Evolutionary conservation across 2,329 filamentous ascomycete species (phyloP).

Genomic region (Venturia asperata): DNA sequence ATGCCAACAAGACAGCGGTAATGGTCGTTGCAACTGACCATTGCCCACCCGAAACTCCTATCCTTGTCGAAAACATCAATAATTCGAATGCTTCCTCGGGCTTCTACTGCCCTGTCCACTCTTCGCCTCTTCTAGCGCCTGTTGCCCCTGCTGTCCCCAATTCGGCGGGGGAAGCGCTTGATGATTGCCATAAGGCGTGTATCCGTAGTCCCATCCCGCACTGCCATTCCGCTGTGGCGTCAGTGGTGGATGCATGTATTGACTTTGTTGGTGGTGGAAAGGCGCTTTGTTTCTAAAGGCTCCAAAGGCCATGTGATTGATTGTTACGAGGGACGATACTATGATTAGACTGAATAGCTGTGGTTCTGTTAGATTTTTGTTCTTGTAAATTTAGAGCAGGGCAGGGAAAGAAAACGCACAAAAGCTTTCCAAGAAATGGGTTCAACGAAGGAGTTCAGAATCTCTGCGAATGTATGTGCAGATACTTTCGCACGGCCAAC

Average conservation of each 20-base stretch:
- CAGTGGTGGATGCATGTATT: constrained; percentile 17
- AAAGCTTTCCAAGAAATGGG: constrained; percentile 80
- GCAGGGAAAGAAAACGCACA: constrained; percentile 36
- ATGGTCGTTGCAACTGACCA: neutral
- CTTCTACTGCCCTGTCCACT: neutral
- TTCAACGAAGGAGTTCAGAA: constrained; percentile 90
- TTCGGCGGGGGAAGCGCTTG: constrained; percentile 1
- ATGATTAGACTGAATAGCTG: constrained; percentile 43
- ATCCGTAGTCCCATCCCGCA: constrained; percentile 3
- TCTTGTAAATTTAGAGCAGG: constrained; percentile 19
- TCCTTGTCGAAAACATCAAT: neutral
- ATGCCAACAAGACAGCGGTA: neutral
- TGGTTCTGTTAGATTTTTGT: constrained; percentile 22
- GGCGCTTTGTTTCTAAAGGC: constrained; percentile 42
- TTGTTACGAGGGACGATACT: constrained; percentile 46
- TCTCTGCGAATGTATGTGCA: constrained; percentile 81
- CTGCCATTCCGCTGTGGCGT: constrained; percentile 15
- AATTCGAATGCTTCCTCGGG: constrained; percentile 5
- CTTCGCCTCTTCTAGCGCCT: constrained; percentile 1
- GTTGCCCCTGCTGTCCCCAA: neutral
- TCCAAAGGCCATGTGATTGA: constrained; percentile 53
- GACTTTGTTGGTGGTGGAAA: constrained; percentile 5
- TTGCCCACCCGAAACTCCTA: neutral
- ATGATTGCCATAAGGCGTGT: constrained; percentile 13
- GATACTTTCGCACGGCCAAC: constrained; percentile 75